Evolutionary conservation across 768 basidiomycete genomes (phyloP).

Genomic region (Russula earlei): DNA sequence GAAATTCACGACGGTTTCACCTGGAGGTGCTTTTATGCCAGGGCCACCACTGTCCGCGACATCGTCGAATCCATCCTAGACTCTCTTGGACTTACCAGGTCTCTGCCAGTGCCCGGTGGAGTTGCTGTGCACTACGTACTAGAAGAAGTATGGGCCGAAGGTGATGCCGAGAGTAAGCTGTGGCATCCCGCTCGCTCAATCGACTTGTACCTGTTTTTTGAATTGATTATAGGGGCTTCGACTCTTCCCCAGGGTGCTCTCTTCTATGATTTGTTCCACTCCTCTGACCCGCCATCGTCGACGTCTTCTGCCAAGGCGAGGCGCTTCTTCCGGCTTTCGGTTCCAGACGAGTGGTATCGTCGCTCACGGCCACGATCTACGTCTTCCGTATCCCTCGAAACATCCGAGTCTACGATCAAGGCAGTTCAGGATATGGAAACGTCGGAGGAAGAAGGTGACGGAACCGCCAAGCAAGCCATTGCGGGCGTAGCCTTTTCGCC

Average conservation of each 20-base stretch:
- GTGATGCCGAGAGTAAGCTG: slow-evolving; percentile 44
- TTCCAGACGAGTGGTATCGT: slow-evolving; percentile 76
- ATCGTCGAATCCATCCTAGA: slow-evolving; percentile 42
- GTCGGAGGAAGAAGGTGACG: slow-evolving; percentile 42
- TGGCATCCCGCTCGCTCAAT: not conserved
- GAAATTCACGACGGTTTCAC: slow-evolving; percentile 67
- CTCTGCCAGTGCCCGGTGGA: slow-evolving; percentile 56
- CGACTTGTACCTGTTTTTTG: not conserved
- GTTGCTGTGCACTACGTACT: slow-evolving; percentile 63
- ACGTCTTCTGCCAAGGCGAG: slow-evolving; percentile 34
- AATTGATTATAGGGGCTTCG: slow-evolving; percentile 30
- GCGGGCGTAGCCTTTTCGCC: slow-evolving; percentile 21
- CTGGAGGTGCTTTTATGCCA: slow-evolving; percentile 58
- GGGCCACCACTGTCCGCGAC: slow-evolving; percentile 44
- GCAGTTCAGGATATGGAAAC: slow-evolving; percentile 42
- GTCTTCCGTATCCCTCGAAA: slow-evolving; percentile 37
- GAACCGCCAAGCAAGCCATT: slow-evolving; percentile 50
- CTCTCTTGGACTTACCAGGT: slow-evolving; percentile 62
- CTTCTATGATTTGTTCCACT: slow-evolving; percentile 36
- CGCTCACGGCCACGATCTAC: slow-evolving; percentile 49
- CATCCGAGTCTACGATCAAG: slow-evolving; percentile 43
- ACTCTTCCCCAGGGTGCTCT: slow-evolving; percentile 36
- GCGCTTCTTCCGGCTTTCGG: slow-evolving; percentile 51
- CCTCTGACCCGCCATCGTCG: slow-evolving; percentile 36
- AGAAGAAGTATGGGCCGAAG: slow-evolving; percentile 56